phyloP scores from a whole-genome alignment of 1,284 basidiomycete genomes.

The Ustilago loliicola region DNA sequence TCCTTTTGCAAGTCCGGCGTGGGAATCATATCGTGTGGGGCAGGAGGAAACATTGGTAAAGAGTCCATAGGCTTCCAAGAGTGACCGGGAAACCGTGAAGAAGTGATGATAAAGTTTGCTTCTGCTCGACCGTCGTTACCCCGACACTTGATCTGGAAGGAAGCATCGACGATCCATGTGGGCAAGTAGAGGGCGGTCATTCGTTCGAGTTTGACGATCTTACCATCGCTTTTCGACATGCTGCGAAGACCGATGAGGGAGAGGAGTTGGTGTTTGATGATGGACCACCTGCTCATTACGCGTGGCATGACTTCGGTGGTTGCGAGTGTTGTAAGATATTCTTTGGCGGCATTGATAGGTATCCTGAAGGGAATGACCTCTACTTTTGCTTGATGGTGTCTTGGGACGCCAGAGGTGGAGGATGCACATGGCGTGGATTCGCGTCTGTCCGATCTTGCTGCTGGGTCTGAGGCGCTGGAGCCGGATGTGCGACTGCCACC shows the following conservation, averaged over 20 bases:
- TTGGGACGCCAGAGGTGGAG: slow-evolving; percentile 13
- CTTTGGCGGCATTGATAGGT: slow-evolving; percentile 26
- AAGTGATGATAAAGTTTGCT: slow-evolving; percentile 32
- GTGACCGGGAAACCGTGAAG: slow-evolving; percentile 41
- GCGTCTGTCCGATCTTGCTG: not conserved
- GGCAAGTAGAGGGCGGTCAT: slow-evolving; percentile 52
- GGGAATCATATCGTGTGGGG: slow-evolving; percentile 35
- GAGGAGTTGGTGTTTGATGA: slow-evolving; percentile 30
- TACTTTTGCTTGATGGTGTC: slow-evolving; percentile 44
- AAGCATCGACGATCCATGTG: slow-evolving; percentile 48
- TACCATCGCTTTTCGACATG: slow-evolving; percentile 11
- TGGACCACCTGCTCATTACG: slow-evolving; percentile 23
- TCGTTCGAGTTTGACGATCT: slow-evolving; percentile 34
- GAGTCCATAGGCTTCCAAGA: slow-evolving; percentile 55
- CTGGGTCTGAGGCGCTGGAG: slow-evolving; percentile 13
- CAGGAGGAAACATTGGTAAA: slow-evolving; percentile 40
- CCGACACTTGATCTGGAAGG: slow-evolving; percentile 48
- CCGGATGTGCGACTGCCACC: not conserved
- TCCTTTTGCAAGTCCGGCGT: slow-evolving; percentile 13
- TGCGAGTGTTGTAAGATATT: slow-evolving; percentile 31
- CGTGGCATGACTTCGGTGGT: slow-evolving; percentile 33
- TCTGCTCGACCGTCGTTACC: slow-evolving; percentile 50
- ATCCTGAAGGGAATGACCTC: slow-evolving; percentile 46
- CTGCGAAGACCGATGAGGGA: slow-evolving; percentile 23
- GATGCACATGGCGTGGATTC: not conserved